Percentiles rank a stretch among this genome's conserved stretches.
Conservation (phyloP, 768 basidiomycete species). For the Rhodotorula paludigena region DNA sequence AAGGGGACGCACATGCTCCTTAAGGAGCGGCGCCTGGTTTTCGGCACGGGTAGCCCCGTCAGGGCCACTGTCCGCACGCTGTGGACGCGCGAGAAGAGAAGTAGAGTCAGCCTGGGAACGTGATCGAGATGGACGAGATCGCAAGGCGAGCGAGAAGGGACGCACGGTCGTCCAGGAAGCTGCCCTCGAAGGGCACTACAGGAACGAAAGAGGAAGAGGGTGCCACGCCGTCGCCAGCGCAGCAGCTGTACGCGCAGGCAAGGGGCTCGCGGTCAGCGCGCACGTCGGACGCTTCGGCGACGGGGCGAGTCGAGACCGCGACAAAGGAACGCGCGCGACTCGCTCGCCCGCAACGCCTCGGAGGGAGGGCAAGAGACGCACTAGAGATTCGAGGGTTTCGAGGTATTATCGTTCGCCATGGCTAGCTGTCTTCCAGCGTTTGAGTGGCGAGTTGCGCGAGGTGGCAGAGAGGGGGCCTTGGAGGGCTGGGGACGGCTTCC, state of each 20-base stretch:
- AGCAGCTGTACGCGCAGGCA: neutral
- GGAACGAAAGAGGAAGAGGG: neutral
- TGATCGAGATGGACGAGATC: neutral
- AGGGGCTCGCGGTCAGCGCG: neutral
- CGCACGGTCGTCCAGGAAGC: constrained; percentile 25
- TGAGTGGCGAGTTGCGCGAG: neutral
- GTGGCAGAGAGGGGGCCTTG: constrained; percentile 8
- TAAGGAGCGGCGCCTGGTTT: constrained; percentile 20
- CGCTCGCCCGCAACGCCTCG: neutral
- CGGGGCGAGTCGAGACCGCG: neutral
- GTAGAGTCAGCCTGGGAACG: neutral
- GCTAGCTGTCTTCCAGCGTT: constrained; percentile 15
- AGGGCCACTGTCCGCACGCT: constrained; percentile 29
- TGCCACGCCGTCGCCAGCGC: constrained; percentile 7
- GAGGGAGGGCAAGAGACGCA: neutral
- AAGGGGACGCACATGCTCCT: neutral
- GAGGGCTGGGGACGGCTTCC: neutral
- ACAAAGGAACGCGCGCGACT: neutral
- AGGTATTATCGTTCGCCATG: neutral
- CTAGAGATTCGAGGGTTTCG: constrained; percentile 1
- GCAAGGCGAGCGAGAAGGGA: constrained; percentile 1
- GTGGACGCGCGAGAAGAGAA: neutral
- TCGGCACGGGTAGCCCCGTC: constrained; percentile 28
- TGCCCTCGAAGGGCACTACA: neutral
- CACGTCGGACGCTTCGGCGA: neutral